Base-by-base conservation (phyloP, 352 stramenopile genomes). In the Pythium scleroteichum region DNA sequence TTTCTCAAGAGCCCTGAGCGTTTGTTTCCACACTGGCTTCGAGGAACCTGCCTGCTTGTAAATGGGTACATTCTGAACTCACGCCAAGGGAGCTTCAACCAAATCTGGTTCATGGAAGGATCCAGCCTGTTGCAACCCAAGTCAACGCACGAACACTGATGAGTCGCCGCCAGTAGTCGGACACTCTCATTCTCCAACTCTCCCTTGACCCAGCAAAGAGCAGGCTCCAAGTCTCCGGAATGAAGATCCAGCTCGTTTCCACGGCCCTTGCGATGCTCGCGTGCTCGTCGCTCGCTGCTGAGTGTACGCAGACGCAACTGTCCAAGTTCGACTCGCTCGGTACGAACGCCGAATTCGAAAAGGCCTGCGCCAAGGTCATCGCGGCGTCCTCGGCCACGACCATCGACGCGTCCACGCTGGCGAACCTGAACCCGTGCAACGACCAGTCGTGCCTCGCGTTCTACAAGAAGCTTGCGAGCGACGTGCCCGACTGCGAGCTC, bases 211-310 rank as follows among this genome's bases (percentile, higher is more conserved):
- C 29, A 5, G 10, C n/a, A n/a, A n/a, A n/a, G n/a, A n/a, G n/a
- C n/a, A n/a, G n/a, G n/a, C n/a, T n/a, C n/a, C 29, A 35, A 35
- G 26, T 54, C 19, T 41, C 27, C 5, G 39, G 9, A 9, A 54
- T 54, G 47, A 54, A 54, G 47, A 20, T 54, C 26, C 47, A 54
- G 17, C 47, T 41, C 27, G n/a, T 39, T 23, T n/a, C 14, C n/a
- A 2, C 26, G 5, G 1, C 17, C 12, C 4, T 12, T n/a, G 24
- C 17, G 14, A 9, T 40, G 27, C 20, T 50, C 44, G 44, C 24
- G 20, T 32, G 10, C 24, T 26, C 16, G 10, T 5, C 46, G 14
- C 3, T 12, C 27, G 46, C 46, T 26, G 29, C 33, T 17, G 49
- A 42, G 33, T 56, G 49, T 19, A 56, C 49, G 13, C 12, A 42